Base-by-base conservation (phyloP, 768 basidiomycete genomes). In the Scleroderma citrinum region DNA sequence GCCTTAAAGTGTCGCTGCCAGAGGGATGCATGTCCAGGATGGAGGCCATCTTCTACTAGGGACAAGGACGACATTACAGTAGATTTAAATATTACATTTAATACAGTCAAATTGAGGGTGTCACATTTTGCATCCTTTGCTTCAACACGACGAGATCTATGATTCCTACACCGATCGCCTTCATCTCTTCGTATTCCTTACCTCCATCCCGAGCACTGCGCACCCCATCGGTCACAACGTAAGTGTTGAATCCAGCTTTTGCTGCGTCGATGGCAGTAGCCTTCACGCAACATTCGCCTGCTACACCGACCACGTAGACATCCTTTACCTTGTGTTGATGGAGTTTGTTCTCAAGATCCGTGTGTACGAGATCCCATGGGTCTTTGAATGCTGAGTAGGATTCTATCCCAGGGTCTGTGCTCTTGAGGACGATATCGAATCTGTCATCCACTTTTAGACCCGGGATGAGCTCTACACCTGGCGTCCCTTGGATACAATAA, bases 311-410 rank as follows among this genome's bases (percentile, higher is more conserved):
- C 32, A 89, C 63, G 47, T 80, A 82, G 16, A 92, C 66, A 48
- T 81, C 77, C 13, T 76, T 76, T 10, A 87, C 72, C 1, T 61
- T 68, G 36, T 69, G 65, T 37, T 65, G 64, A 48, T 62, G 56
- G 43, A 84, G 64, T 21, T 71, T 50, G 23, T 46, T 58, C 44
- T 72, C 71, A 16, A 85, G 73, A 7, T 72, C 70, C 10, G 79
- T 81, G 48, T 68, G 61, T 43, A 68, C 52, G 48, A 70, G 67
- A 21, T 70, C 71, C 71, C 79, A 77, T 37, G 77, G 74, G 56
- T 83, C 81, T 41, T 71, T 73, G 59, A 92, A 92, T 1, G 84
- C 88, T n/a, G 85, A 87, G 60, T 92, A 92, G 37, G 81, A 82
- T 60, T 92, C 90, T 55, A 90, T 72, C 30, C 69, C 71, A 1